phyloP scores from a whole-genome alignment of 768 basidiomycete genomes.

The Pleurotus djamor region DNA sequence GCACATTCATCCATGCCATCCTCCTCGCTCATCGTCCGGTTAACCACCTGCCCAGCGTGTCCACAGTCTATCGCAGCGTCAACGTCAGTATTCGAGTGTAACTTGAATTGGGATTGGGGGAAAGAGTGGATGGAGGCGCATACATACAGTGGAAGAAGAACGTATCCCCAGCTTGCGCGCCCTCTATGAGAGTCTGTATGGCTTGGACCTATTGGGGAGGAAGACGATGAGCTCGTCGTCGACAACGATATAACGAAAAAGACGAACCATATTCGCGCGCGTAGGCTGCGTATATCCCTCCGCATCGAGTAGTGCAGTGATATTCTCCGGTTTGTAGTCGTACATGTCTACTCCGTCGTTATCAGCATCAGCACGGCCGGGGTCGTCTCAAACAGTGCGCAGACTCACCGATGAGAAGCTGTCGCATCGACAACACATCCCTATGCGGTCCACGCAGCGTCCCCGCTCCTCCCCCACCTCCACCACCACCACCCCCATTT shows the following conservation, averaged over 20 bases:
- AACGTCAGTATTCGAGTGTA: too few relatives aligned
- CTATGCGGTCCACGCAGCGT: conserved; percentile 31
- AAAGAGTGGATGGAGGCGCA: background rate
- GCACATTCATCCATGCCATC: conserved; percentile 55
- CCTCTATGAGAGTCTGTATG: conserved; percentile 26
- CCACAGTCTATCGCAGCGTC: conserved; percentile 38
- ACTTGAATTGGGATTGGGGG: too few relatives aligned
- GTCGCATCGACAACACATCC: conserved; percentile 31
- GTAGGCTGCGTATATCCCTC: conserved; percentile 19
- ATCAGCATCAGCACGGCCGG: conserved; percentile 1
- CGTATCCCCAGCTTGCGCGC: conserved; percentile 27
- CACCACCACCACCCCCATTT: background rate
- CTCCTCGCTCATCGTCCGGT: conserved; percentile 39
- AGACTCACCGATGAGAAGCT: conserved; percentile 33
- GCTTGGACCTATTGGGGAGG: conserved; percentile 18
- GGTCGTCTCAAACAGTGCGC: background rate
- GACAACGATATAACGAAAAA: background rate
- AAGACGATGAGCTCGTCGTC: background rate
- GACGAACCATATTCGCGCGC: conserved; percentile 27
- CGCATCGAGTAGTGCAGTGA: conserved; percentile 26
- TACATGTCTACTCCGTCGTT: conserved; percentile 20
- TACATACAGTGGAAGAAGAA: conserved; percentile 32
- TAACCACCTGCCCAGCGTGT: conserved; percentile 43
- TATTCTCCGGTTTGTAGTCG: conserved; percentile 22
- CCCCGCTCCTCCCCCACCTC: too few relatives aligned